Base-by-base conservation (phyloP, 2,329 filamentous ascomycete genomes). In the Penicillium hordei region DNA sequence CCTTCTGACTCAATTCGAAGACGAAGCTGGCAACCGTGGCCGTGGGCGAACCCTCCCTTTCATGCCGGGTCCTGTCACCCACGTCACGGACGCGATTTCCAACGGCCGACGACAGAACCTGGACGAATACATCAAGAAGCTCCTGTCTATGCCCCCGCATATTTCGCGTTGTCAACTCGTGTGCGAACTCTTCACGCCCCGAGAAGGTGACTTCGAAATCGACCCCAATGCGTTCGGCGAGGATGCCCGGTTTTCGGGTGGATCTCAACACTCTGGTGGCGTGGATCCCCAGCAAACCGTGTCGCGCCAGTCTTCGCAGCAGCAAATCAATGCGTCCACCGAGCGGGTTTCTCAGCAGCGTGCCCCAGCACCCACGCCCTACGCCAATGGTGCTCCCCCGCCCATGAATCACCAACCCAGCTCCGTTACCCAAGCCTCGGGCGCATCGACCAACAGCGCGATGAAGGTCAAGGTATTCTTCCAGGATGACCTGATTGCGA, bases 391-490 rank as follows among this genome's bases (percentile, higher is more conserved):
- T 51, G 74, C 71, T 15, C 74, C 76, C 1, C 78, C 77, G 10
- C 66, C 71, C 21, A 79, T 79, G 76, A 73, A 77, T 53, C 76
- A 77, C 17, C 78, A 81, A 55, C 68, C 84, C 49, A 83, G 82
- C 38, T 88, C 83, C 6, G 74, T 87, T 58, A 78, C 77, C 2
- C 77, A 78, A 61, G 68, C 72, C 27, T 78, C 77, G 2, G 68
- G 64, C 27, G 65, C 70, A 5, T 76, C 76, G 10, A 72, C 69
- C 59, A 66, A 66, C 46, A 77, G 82, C 8, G 83, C 86, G 4
- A 88, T 97, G 79, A 97, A 97, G 76, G 90, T 97, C 72, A 97
- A 97, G 78, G 89, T 97, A 53, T 94, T 90, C 78, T 97, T 91
- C 78, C 90, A 93, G 64, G 89, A 93, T 60, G 93, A 97, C 65